These are phyloP conservation scores for Macrotyloma uniflorum DNA, from an alignment of 306 rosid genomes.

Conservation along the genomic window DNA sequence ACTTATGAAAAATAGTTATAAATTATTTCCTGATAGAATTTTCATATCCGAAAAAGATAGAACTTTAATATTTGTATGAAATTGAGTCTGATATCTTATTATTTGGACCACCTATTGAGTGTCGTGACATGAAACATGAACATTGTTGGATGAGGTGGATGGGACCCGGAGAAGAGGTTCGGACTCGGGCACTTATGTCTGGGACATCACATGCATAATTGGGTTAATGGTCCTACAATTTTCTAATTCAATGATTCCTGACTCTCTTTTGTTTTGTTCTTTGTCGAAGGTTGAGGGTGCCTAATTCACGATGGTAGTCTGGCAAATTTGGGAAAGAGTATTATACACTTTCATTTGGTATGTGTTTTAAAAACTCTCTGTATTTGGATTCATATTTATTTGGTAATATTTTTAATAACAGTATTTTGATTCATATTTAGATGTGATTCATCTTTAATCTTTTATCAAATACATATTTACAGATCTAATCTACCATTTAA, in stretches of 20 bases:
- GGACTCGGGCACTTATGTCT: not conserved
- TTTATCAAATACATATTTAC: no score
- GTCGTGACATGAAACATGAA: not conserved
- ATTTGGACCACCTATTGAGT: no score
- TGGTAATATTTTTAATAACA: no score
- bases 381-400: not conserved
- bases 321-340: not conserved
- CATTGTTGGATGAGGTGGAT: not conserved
- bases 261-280: not conserved
- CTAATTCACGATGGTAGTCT: not conserved
- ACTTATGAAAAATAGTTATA: no score
- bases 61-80: no score
- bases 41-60: no score
- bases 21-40: no score
- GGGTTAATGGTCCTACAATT: conserved; percentile 4
- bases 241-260: not conserved
- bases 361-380: not conserved
- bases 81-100: no score
- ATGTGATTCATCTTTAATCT: no score
- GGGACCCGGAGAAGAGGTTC: not conserved
- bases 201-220: conserved; percentile 6
- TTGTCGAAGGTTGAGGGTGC: not conserved
- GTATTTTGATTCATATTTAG: no score
- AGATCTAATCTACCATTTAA: no score
- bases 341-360: not conserved